Evolutionary conservation across 2,329 filamentous ascomycete genomes (phyloP).

Genomic region (Talaromyces pinophilus): DNA sequence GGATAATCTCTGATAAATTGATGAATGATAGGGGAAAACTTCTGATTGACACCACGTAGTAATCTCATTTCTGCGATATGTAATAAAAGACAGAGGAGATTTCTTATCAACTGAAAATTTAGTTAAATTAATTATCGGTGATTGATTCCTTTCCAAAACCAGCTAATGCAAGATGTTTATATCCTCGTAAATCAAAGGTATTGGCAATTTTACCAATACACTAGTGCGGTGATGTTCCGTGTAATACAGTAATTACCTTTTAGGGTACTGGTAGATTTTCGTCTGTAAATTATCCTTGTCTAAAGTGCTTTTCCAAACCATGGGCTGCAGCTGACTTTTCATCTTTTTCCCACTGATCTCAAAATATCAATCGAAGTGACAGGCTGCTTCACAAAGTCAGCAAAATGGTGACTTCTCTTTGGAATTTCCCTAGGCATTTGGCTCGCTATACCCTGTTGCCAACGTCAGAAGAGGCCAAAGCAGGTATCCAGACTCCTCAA

Average conservation of each 20-base stretch:
- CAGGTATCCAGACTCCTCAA: not conserved
- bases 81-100: not conserved
- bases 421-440: not conserved
- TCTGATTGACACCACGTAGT: not conserved
- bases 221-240: not conserved
- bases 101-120: not conserved
- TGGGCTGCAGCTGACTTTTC: not conserved
- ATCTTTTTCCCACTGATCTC: not conserved
- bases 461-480: not conserved
- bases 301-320: not conserved
- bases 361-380: not conserved
- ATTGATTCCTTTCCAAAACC: not conserved
- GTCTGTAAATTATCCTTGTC: not conserved
- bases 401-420: not conserved
- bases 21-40: not conserved
- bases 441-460: not conserved
- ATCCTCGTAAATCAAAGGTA: not conserved
- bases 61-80: not conserved
- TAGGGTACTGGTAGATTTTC: not conserved
- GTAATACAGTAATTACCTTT: not conserved
- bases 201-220: not conserved
- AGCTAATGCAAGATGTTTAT: not conserved
- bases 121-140: not conserved
- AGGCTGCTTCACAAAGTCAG: not conserved
- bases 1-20: not conserved